These are phyloP conservation scores for Capniomyces stellatus DNA, from an alignment of 371 early-diverging fungal species.

Conservation along the genomic window DNA sequence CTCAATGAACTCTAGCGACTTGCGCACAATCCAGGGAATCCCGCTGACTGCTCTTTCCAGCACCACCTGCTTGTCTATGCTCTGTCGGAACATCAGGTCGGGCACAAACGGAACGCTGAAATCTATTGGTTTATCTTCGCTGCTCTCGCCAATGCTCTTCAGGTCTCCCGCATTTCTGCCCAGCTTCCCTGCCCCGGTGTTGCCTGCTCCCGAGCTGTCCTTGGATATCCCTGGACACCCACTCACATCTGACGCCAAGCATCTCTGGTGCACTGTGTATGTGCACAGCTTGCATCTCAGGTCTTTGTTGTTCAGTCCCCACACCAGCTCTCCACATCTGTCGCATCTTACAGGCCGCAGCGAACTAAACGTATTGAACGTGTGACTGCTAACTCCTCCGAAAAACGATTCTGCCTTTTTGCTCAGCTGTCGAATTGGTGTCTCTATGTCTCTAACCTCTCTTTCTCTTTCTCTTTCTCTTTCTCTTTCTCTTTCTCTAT, in stretches of 20 bases:
- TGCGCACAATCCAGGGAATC: slow-evolving; percentile 55
- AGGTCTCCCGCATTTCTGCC: background rate
- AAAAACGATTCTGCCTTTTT: slow-evolving; percentile 4
- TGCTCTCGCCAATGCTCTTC: background rate
- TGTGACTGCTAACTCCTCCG: slow-evolving; percentile 1
- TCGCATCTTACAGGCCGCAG: slow-evolving; percentile 59
- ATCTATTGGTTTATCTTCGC: background rate
- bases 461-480: background rate
- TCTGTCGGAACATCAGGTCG: slow-evolving; percentile 36
- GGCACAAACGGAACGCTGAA: slow-evolving; percentile 7
- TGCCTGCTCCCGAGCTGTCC: background rate
- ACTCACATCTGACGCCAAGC: slow-evolving; percentile 19
- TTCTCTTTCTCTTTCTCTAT: background rate
- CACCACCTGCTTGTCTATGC: slow-evolving; percentile 29
- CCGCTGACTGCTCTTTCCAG: slow-evolving; percentile 23
- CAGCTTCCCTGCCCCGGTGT: background rate
- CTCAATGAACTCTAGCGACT: slow-evolving; percentile 66
- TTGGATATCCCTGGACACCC: slow-evolving; percentile 14
- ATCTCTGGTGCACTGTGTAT: slow-evolving; percentile 39
- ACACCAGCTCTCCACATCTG: slow-evolving; percentile 63
- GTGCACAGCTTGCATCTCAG: slow-evolving; percentile 51
- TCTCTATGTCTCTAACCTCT: too few relatives aligned
- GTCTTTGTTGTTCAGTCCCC: slow-evolving; percentile 53
- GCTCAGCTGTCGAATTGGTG: background rate
- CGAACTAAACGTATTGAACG: slow-evolving; percentile 17